These are phyloP conservation scores for Chlorella sp. DNA, from an alignment of 139 green algal genomes.

Conservation along the genomic window DNA sequence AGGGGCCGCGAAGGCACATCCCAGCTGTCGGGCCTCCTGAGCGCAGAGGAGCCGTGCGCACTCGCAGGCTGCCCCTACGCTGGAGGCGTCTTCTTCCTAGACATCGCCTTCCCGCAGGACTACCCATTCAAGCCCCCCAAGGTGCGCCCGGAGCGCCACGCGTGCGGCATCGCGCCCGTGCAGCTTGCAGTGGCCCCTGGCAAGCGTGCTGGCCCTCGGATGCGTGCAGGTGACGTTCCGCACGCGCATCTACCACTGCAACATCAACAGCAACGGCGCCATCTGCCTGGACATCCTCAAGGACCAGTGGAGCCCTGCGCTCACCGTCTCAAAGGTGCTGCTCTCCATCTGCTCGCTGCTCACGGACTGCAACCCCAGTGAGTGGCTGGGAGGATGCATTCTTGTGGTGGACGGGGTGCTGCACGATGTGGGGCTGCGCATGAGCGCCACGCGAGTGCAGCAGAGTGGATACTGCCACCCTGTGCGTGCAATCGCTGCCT, in stretches of 20 bases:
- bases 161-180: background rate
- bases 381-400: slow-evolving; percentile 7
- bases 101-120: slow-evolving; percentile 91
- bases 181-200: background rate
- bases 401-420: too few relatives aligned
- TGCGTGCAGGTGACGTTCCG: slow-evolving; percentile 64
- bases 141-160: slow-evolving; percentile 25
- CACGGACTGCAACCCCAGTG: slow-evolving; percentile 86
- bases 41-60: too few relatives aligned
- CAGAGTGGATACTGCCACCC: too few relatives aligned
- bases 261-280: slow-evolving; percentile 80
- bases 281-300: slow-evolving; percentile 93
- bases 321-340: slow-evolving; percentile 84
- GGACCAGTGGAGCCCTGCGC: slow-evolving; percentile 86
- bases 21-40: too few relatives aligned
- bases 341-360: slow-evolving; percentile 91
- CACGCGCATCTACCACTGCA: slow-evolving; percentile 94
- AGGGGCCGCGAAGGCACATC: background rate
- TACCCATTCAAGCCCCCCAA: slow-evolving; percentile 97
- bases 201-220: too few relatives aligned
- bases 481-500: background rate
- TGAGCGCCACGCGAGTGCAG: too few relatives aligned
- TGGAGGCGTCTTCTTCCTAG: slow-evolving; percentile 91
- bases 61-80: slow-evolving; percentile 78
- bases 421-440: too few relatives aligned